A percentile compares a stretch with the other conserved stretches of the same genome.
phyloP scores from a whole-genome alignment of 2,329 filamentous ascomycete genomes.

The Colletotrichum sp. region DNA sequence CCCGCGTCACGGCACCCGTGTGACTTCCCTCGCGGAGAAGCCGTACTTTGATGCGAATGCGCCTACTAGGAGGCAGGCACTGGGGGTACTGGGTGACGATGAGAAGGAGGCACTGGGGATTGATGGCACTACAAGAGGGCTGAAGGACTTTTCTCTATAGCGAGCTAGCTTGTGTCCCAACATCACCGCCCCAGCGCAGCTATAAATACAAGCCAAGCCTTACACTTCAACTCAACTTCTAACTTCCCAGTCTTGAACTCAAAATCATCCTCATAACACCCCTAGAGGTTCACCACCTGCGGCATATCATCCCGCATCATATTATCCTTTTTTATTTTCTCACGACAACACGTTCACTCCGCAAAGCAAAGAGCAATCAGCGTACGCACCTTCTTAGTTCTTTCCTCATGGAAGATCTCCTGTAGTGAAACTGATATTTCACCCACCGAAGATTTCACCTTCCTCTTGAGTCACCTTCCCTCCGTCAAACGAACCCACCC shows the following conservation, averaged over 20 bases:
- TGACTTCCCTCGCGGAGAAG: conserved; percentile 74
- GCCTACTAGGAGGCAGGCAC: conserved; percentile 68
- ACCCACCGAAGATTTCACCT: not conserved
- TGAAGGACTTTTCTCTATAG: conserved; percentile 14
- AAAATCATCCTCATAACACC: not conserved
- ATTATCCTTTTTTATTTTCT: not conserved
- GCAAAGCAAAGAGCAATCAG: not conserved
- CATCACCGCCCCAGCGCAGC: not conserved
- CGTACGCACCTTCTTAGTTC: not conserved
- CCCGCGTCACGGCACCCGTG: conserved; percentile 73
- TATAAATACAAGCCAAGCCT: not conserved
- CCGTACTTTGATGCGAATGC: conserved; percentile 70
- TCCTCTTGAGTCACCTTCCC: not conserved
- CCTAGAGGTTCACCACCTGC: not conserved
- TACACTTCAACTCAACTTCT: not conserved
- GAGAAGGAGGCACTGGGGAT: conserved; percentile 44
- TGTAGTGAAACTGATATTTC: not conserved
- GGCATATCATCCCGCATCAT: not conserved
- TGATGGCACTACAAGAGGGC: not conserved
- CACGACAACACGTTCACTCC: not conserved
- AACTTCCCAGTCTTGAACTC: not conserved
- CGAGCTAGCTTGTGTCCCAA: not conserved
- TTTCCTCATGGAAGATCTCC: rapidly evolving
- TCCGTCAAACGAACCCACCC: not conserved
- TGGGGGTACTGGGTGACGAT: conserved; percentile 66